Conservation (phyloP, 257 asterid genomes). For the Przewalskia tangutica region DNA sequence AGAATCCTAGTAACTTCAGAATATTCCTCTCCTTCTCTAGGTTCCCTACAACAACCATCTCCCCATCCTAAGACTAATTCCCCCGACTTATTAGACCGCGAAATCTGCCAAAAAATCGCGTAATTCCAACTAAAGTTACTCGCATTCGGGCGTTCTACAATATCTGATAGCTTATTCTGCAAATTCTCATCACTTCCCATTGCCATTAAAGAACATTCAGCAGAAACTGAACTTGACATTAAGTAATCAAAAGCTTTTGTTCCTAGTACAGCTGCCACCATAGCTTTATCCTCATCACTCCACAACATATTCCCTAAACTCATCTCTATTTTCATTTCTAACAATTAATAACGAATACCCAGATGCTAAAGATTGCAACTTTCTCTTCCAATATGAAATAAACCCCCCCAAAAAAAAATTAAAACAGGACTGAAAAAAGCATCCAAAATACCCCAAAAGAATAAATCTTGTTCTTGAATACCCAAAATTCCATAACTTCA, state of each 20-base stretch:
- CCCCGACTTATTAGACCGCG: conserved; percentile 59
- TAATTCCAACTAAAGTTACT: conserved; percentile 73
- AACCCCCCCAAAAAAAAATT: not conserved
- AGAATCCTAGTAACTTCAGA: conserved; percentile 42
- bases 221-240: conserved; percentile 50
- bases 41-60: conserved; percentile 91
- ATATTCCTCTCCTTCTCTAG: conserved; percentile 48
- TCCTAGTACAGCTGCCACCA: conserved; percentile 80
- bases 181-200: conserved; percentile 64
- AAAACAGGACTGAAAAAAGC: too few species aligned
- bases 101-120: conserved; percentile 88
- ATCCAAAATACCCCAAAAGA: not conserved
- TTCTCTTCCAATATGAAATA: not conserved
- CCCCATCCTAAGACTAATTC: conserved; percentile 92
- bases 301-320: conserved; percentile 48
- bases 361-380: not conserved
- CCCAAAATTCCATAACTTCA: not conserved
- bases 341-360: conserved; percentile 2
- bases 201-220: conserved; percentile 66
- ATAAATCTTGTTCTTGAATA: not conserved
- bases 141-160: conserved; percentile 60
- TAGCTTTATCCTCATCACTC: conserved; percentile 69
- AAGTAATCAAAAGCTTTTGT: conserved; percentile 74
- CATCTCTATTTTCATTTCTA: conserved; percentile 23
- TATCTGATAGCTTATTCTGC: conserved; percentile 81